Percentiles rank a stretch among this genome's conserved stretches.
These are phyloP conservation scores for Eutrema yunnanense DNA, from an alignment of 345 rosid species.

Conservation along the genomic window DNA sequence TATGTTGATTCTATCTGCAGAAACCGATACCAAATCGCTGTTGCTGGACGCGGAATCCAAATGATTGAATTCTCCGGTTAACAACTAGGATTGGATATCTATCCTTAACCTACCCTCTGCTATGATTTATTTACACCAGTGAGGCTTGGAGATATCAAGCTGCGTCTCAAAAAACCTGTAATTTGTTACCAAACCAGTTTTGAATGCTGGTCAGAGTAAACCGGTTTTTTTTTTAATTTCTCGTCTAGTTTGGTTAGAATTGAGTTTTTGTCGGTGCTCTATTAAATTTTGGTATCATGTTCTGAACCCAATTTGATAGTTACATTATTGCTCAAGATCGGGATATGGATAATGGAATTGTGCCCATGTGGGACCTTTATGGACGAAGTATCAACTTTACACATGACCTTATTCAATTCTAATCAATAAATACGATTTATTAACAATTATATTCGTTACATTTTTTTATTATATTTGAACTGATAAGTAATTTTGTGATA, in stretches of 20 bases:
- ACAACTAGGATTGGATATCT: neutral
- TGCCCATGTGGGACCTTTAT: slow-evolving; percentile 14
- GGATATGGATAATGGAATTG: neutral
- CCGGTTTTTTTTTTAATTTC: neutral
- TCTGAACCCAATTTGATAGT: slow-evolving; percentile 12
- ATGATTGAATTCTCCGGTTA: slow-evolving; percentile 52
- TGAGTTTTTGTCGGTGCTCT: slow-evolving; percentile 15
- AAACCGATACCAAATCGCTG: slow-evolving; percentile 64
- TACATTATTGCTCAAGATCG: slow-evolving; percentile 13
- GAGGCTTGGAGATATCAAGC: neutral
- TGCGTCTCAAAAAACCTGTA: neutral
- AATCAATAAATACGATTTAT: neutral
- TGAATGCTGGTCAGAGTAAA: slow-evolving; percentile 14
- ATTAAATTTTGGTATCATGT: slow-evolving; percentile 21
- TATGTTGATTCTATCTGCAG: slow-evolving; percentile 27
- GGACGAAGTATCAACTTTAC: neutral
- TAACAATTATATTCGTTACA: neutral
- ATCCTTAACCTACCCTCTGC: neutral
- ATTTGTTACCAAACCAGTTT: neutral
- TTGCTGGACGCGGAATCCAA: slow-evolving; percentile 95
- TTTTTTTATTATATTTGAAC: no score
- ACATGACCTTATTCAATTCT: slow-evolving; percentile 10
- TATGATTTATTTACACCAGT: neutral
- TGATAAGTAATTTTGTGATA: no score
- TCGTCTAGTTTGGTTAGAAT: neutral